These are phyloP conservation scores for Cryptococcus sp. DNA, from an alignment of 1,284 basidiomycete species.

Conservation along the genomic window DNA sequence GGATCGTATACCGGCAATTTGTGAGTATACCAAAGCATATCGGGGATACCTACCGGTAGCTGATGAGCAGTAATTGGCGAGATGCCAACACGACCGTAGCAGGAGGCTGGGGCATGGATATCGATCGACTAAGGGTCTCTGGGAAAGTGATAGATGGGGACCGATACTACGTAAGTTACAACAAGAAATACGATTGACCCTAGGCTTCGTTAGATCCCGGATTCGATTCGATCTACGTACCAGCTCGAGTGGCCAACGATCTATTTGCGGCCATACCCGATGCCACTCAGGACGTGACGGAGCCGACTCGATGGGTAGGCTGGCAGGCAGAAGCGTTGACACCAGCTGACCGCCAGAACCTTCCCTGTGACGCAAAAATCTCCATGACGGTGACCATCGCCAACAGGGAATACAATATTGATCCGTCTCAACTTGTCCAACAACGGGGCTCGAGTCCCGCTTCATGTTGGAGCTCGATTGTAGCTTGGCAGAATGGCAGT, in stretches of 20 bases:
- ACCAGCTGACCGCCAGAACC: conserved; percentile 18
- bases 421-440: conserved; percentile 26
- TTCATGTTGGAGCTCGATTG: conserved; percentile 38
- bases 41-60: too few species aligned
- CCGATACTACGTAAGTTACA: conserved; percentile 17
- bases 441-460: conserved; percentile 16
- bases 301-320: conserved; percentile 35
- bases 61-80: conserved; percentile 34
- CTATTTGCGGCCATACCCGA: conserved; percentile 23
- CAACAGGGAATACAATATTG: conserved; percentile 28
- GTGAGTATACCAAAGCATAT: conserved; percentile 19
- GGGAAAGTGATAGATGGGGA: conserved; percentile 19
- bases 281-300: conserved; percentile 19
- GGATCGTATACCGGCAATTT: conserved; percentile 31
- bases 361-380: conserved; percentile 38
- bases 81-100: conserved; percentile 15
- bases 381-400: conserved; percentile 31
- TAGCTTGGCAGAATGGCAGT: conserved; percentile 38
- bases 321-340: neutral
- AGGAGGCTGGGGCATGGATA: conserved; percentile 30
- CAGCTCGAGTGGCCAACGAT: conserved; percentile 24
- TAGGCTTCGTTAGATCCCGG: conserved; percentile 41
- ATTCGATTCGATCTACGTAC: conserved; percentile 38
- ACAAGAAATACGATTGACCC: neutral
- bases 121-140: conserved; percentile 26